These are phyloP conservation scores for Trypanosoma brucei DNA, from an alignment of 208 protist genomes.

Conservation along the genomic window DNA sequence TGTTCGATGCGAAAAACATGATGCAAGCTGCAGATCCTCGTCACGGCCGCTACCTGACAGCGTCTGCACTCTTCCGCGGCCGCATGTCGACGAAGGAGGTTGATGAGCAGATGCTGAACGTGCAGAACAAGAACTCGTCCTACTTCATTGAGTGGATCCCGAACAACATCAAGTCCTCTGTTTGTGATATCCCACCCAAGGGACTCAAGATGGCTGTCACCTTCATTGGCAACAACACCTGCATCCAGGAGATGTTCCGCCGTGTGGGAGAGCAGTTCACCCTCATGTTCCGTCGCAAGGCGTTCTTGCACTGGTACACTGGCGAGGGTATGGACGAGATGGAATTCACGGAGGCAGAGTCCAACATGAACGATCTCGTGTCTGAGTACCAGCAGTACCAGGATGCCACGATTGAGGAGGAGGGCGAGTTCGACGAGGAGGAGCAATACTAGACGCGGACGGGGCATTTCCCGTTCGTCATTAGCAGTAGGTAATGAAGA, in stretches of 20 bases:
- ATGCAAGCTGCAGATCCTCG: slow-evolving; percentile 86
- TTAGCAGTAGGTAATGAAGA: neutral
- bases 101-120: slow-evolving; percentile 94
- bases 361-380: slow-evolving; percentile 93
- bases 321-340: slow-evolving; percentile 91
- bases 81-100: slow-evolving; percentile 96
- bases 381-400: slow-evolving; percentile 95
- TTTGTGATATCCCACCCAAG: slow-evolving; percentile 92
- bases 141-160: slow-evolving; percentile 92
- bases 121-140: slow-evolving; percentile 93
- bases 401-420: slow-evolving; percentile 84
- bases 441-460: slow-evolving; percentile 37
- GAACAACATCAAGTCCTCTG: slow-evolving; percentile 69
- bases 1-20: slow-evolving; percentile 98
- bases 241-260: slow-evolving; percentile 93
- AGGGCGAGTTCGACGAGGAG: slow-evolving; percentile 78
- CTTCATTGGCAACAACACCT: slow-evolving; percentile 94
- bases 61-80: slow-evolving; percentile 90
- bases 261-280: slow-evolving; percentile 96
- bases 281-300: slow-evolving; percentile 97
- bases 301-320: slow-evolving; percentile 99
- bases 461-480: neutral
- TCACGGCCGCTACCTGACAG: slow-evolving; percentile 61
- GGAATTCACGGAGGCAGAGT: slow-evolving; percentile 91
- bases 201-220: slow-evolving; percentile 91